A percentile compares a stretch with the other conserved stretches of the same genome.
Conservation (phyloP, 148 eudicot species). For the Rhododendron molle region DNA sequence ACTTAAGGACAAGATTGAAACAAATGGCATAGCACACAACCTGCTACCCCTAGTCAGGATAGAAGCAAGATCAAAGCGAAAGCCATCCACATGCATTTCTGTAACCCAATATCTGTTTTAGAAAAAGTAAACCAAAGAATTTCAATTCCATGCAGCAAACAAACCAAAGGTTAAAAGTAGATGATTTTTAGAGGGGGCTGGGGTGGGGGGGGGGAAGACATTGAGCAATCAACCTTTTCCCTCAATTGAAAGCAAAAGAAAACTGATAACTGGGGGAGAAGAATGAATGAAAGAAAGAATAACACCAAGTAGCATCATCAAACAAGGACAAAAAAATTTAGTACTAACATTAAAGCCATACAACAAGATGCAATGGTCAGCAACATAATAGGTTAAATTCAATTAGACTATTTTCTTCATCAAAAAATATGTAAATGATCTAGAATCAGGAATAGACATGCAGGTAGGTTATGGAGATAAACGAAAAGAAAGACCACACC, state of each 20-base stretch:
- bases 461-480: not conserved
- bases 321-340: not conserved
- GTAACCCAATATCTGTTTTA: constrained; percentile 90
- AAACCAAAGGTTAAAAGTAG: not conserved
- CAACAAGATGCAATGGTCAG: not conserved
- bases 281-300: not conserved
- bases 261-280: not conserved
- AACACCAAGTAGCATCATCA: not conserved
- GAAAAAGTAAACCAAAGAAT: not conserved
- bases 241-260: not conserved
- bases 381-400: not conserved
- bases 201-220: not conserved
- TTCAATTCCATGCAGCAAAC: constrained; percentile 5
- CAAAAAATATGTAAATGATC: not conserved
- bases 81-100: constrained; percentile 98
- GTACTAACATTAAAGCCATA: not conserved
- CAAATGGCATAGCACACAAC: constrained; percentile 27
- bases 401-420: not conserved
- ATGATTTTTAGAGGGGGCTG: not conserved
- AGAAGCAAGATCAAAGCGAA: constrained; percentile 99
- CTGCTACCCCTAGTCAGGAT: constrained; percentile 95
- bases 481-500: not conserved
- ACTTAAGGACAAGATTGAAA: constrained; percentile 9
- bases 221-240: not conserved
- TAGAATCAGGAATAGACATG: not conserved